Percentiles rank a stretch among this genome's conserved stretches.
Evolutionary conservation across 352 stramenopile genomes (phyloP).

Genomic region (Pythium scleroteichum): DNA sequence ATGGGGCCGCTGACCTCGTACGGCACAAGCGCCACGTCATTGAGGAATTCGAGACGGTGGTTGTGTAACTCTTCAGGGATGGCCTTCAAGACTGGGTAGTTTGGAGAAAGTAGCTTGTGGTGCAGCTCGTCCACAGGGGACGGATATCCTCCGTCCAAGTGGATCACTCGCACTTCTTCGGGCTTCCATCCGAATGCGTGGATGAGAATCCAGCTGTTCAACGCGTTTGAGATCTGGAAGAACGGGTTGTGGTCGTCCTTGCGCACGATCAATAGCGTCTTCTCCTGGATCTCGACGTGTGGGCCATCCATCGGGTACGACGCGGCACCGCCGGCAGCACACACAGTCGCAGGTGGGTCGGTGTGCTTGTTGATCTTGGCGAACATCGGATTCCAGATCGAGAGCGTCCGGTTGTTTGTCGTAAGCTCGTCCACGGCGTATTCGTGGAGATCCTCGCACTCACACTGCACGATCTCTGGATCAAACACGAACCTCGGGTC

Average conservation of each 20-base stretch:
- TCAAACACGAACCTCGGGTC: constrained; percentile 34
- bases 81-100: constrained; percentile 17
- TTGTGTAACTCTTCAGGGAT: constrained; percentile 26
- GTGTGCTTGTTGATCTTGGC: constrained; percentile 9
- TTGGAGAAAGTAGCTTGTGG: constrained; percentile 22
- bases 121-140: constrained; percentile 30
- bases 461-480: constrained; percentile 19
- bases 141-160: constrained; percentile 33
- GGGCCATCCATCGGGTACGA: not conserved
- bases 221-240: constrained; percentile 33
- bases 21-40: constrained; percentile 47
- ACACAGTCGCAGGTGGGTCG: constrained; percentile 8
- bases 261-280: constrained; percentile 31
- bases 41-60: constrained; percentile 33
- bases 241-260: constrained; percentile 43
- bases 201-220: constrained; percentile 36
- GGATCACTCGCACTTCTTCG: constrained; percentile 24
- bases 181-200: constrained; percentile 14
- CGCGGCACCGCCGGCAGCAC: not conserved
- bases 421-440: constrained; percentile 11
- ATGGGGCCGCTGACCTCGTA: constrained; percentile 57
- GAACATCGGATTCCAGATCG: not conserved
- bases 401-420: constrained; percentile 9
- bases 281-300: constrained; percentile 19
- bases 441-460: constrained; percentile 10